These are phyloP conservation scores for Prunus mira DNA, from an alignment of 306 rosid genomes.

Conservation along the genomic window DNA sequence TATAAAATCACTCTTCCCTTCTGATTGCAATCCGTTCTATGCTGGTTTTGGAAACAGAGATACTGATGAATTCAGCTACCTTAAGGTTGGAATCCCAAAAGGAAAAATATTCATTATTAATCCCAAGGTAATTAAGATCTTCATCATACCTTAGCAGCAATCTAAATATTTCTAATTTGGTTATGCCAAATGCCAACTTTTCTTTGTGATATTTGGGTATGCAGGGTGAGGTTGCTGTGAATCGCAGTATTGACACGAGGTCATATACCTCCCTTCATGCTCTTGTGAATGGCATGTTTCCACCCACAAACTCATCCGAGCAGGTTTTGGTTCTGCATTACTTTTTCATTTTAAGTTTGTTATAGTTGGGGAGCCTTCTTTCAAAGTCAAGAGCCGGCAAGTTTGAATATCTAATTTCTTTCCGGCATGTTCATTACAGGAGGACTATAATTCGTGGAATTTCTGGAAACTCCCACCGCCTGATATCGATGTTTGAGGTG, in stretches of 20 bases:
- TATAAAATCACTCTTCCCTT: conserved; percentile 78
- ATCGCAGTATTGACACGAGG: conserved; percentile 64
- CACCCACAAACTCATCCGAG: conserved; percentile 53
- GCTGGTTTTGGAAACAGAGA: conserved; percentile 99
- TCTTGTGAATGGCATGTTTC: conserved; percentile 91
- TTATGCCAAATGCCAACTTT: conserved; percentile 17
- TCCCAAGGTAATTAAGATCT: conserved; percentile 69
- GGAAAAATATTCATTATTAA: conserved; percentile 94
- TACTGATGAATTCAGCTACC: conserved; percentile 94
- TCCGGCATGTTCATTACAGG: conserved; percentile 41
- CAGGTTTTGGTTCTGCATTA: conserved; percentile 51
- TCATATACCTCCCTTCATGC: conserved; percentile 85
- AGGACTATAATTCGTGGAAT: conserved; percentile 94
- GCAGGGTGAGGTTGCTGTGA: conserved; percentile 89
- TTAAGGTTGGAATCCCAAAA: conserved; percentile 83
- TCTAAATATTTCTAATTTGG: conserved; percentile 8
- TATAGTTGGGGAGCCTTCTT: background rate
- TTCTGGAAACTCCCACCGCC: conserved; percentile 81
- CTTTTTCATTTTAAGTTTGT: background rate
- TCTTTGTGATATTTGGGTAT: conserved; percentile 31
- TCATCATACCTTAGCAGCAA: background rate
- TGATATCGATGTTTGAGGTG: conserved; percentile 37
- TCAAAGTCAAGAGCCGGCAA: background rate
- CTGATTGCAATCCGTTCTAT: conserved; percentile 89
- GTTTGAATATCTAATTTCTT: background rate